Conservation (phyloP, 768 basidiomycete species). For the Pleurotus tuoliensis region DNA sequence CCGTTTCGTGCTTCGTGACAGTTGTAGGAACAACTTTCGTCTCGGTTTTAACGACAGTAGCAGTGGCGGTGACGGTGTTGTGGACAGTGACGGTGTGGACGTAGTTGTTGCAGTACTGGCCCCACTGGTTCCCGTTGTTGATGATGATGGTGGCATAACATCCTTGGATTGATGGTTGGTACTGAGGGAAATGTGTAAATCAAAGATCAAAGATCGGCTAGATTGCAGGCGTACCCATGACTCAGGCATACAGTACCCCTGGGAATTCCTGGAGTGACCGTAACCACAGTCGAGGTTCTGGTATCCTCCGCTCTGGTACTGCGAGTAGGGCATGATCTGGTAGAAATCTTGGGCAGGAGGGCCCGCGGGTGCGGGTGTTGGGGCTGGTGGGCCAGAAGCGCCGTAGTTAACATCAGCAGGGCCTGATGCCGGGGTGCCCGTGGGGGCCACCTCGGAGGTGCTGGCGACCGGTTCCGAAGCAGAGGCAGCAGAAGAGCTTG, state of each 20-base stretch:
- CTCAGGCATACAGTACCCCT: conserved; percentile 51
- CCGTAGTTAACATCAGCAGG: conserved; percentile 18
- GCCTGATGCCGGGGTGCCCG: conserved; percentile 16
- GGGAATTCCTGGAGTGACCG: conserved; percentile 52
- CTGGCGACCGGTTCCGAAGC: conserved; percentile 18
- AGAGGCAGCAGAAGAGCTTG: conserved; percentile 16
- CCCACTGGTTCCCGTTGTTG: conserved; percentile 28
- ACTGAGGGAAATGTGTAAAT: conserved; percentile 20
- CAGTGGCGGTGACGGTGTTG: conserved; percentile 26
- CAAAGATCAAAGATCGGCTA: conserved; percentile 3
- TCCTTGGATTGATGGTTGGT: conserved; percentile 34
- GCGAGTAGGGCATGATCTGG: conserved; percentile 53
- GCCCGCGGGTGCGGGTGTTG: conserved; percentile 27
- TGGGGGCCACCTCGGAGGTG: conserved; percentile 18
- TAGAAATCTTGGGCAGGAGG: conserved; percentile 35
- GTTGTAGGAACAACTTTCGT: conserved; percentile 34
- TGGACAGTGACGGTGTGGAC: conserved; percentile 34
- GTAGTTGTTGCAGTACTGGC: conserved; percentile 22
- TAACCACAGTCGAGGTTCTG: conserved; percentile 66
- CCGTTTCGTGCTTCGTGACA: conserved; percentile 34
- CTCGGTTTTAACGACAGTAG: conserved; percentile 17
- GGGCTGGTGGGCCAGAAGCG: conserved; percentile 26
- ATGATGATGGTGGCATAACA: conserved; percentile 69
- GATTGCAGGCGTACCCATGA: conserved; percentile 49
- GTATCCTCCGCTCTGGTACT: conserved; percentile 63